These are phyloP conservation scores for Hypericum perforatum DNA, from an alignment of 345 rosid genomes.

Conservation along the genomic window DNA sequence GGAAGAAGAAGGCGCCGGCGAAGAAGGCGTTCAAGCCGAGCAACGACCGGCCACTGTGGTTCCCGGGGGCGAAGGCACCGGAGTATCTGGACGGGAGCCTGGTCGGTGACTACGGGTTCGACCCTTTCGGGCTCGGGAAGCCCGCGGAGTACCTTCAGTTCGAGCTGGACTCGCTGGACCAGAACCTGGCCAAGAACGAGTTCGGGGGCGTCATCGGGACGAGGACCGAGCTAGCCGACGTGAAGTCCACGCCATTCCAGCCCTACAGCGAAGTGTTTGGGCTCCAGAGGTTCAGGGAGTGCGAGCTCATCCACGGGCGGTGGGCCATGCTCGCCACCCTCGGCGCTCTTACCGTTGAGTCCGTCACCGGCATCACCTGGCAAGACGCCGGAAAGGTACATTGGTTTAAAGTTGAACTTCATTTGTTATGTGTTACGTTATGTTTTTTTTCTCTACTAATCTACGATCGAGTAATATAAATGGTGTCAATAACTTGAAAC, in stretches of 20 bases:
- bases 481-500: no score
- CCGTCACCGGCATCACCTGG: constrained; percentile 62
- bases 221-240: constrained; percentile 32
- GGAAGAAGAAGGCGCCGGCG: constrained; percentile 38
- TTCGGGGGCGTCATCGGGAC: constrained; percentile 60
- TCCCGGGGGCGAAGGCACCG: constrained; percentile 56
- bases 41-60: constrained; percentile 55
- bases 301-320: constrained; percentile 81
- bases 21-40: constrained; percentile 14
- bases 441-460: no score
- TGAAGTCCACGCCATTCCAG: constrained; percentile 76
- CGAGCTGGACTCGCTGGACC: constrained; percentile 71
- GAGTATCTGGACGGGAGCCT: constrained; percentile 75
- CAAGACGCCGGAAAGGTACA: constrained; percentile 69
- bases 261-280: constrained; percentile 84
- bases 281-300: constrained; percentile 79
- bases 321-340: constrained; percentile 89
- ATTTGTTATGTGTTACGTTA: no score
- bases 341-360: constrained; percentile 61
- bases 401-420: not conserved
- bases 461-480: no score
- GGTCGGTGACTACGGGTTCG: constrained; percentile 86
- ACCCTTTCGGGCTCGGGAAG: constrained; percentile 72
- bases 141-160: constrained; percentile 89
- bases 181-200: constrained; percentile 77